Base-by-base conservation (phyloP, 2,329 filamentous ascomycete species). In the Colletotrichum chlorophyti region DNA sequence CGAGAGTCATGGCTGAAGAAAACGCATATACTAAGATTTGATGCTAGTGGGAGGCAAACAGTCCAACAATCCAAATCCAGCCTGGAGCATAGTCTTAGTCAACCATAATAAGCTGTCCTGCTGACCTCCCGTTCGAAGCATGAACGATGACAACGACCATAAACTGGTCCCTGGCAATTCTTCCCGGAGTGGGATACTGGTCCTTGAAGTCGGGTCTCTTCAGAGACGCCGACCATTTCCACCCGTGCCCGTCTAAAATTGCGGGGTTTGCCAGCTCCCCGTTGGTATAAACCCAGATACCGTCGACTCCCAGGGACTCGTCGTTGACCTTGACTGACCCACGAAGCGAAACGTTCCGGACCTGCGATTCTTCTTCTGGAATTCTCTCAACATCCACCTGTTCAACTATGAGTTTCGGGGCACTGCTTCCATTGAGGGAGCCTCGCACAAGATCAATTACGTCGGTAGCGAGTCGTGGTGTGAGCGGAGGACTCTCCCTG, bases 101-200 rank as follows among this genome's bases (percentile, higher is more conserved):
- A 9, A 58, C 14, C 41, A 41, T 41, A 3, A 55, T 14, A 27
- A 55, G 19, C 21, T 38, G 43, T 8, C 26, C 45, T 8, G 27
- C 26, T 12, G 52, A 42, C 23, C 29, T 15, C 2, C 51, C 57
- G 11, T 27, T 40, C 3, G 40, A 50, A n/a, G 21, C 14, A 15
- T 6, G 21, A 11, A 40, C 57, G 7, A 60, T 10, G 4, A 55
- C 23, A 7, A 35, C 45, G 4, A 60, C 14, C 51, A 60, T 55
- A 26, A 55, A 55, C 26, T 50, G 51, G 40, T 55, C 45, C 6
- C 43, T 31, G 10, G 37, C 43, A 1, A 41, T 14, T 11, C 40
- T 43, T 4, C 37, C 51, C 10, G 23, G 38, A 12, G 38, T 24
- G n/a, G 45, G 45, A 21, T 41, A 60, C n/a, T 29, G 38, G 12